These are phyloP conservation scores for Phytophthora constricta DNA, from an alignment of 352 stramenopile genomes.

Conservation along the genomic window DNA sequence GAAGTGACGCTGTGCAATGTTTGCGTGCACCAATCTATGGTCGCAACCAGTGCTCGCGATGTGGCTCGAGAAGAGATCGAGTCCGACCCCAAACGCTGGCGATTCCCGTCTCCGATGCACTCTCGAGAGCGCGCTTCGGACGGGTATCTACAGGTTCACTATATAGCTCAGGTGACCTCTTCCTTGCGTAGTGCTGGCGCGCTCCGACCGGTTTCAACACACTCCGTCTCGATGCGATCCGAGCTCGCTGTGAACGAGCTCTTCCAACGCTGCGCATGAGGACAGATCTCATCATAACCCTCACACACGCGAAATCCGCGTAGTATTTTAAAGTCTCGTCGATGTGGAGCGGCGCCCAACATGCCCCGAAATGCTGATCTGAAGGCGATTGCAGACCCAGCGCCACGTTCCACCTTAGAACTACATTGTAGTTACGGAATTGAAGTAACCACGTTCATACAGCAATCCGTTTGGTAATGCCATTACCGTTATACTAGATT, in stretches of 20 bases:
- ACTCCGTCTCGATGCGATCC: constrained; percentile 15
- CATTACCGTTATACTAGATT: no score
- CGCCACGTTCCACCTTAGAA: background rate
- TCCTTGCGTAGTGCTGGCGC: constrained; percentile 16
- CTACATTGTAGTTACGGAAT: constrained; percentile 28
- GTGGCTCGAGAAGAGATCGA: constrained; percentile 48
- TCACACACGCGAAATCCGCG: background rate
- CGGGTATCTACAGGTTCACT: constrained; percentile 19
- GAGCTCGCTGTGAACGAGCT: constrained; percentile 31
- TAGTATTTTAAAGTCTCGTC: constrained; percentile 3
- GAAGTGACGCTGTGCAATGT: constrained; percentile 49
- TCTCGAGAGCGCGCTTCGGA: constrained; percentile 21
- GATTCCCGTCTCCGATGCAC: constrained; percentile 18
- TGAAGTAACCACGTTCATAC: constrained; percentile 28
- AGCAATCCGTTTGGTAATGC: background rate
- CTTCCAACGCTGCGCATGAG: constrained; percentile 38
- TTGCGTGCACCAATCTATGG: constrained; percentile 47
- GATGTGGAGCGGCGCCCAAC: constrained; percentile 13
- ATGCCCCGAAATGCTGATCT: constrained; percentile 20
- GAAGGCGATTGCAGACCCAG: constrained; percentile 25
- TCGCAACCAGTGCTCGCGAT: constrained; percentile 40
- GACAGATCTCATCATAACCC: constrained; percentile 3
- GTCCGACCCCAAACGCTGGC: constrained; percentile 28
- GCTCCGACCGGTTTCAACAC: constrained; percentile 16
- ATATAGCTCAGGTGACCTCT: constrained; percentile 15